Evolutionary conservation across 1,139 yeast species (phyloP).

Genomic region (Chernovozyma aurita): DNA sequence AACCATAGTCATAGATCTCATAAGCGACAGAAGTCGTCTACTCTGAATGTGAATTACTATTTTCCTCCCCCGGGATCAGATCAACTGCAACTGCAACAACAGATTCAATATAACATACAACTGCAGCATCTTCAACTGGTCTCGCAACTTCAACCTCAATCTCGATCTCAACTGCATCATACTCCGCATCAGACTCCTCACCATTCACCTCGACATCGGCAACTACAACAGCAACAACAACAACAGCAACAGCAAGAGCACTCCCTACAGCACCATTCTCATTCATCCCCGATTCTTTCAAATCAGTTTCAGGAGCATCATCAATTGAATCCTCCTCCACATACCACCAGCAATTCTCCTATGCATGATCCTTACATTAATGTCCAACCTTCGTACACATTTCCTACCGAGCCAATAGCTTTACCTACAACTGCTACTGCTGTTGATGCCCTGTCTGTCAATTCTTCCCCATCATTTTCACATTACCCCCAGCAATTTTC

Average conservation of each 20-base stretch:
- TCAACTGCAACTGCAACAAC: constrained; percentile 8
- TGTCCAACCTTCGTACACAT: neutral
- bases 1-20: constrained; percentile 21
- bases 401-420: constrained; percentile 2
- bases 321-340: neutral
- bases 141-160: constrained; percentile 1
- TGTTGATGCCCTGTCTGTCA: constrained; percentile 1
- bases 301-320: neutral
- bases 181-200: constrained; percentile 3
- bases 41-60: constrained; percentile 24
- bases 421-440: neutral
- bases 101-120: constrained; percentile 4
- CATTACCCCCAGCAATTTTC: constrained; percentile 6
- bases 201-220: constrained; percentile 1
- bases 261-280: neutral
- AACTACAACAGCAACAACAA: constrained; percentile 8
- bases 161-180: constrained; percentile 5
- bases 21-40: constrained; percentile 41
- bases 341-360: constrained; percentile 1
- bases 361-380: constrained; percentile 2
- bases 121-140: constrained; percentile 1
- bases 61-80: constrained; percentile 10
- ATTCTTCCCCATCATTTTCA: constrained; percentile 7
- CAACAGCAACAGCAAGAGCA: constrained; percentile 2
- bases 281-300: constrained; percentile 2